Evolutionary conservation across 805 yeast genomes (phyloP), one percentile per base, ranked within the genome.

Genomic region (Hanseniaspora jakobsenii): DNA sequence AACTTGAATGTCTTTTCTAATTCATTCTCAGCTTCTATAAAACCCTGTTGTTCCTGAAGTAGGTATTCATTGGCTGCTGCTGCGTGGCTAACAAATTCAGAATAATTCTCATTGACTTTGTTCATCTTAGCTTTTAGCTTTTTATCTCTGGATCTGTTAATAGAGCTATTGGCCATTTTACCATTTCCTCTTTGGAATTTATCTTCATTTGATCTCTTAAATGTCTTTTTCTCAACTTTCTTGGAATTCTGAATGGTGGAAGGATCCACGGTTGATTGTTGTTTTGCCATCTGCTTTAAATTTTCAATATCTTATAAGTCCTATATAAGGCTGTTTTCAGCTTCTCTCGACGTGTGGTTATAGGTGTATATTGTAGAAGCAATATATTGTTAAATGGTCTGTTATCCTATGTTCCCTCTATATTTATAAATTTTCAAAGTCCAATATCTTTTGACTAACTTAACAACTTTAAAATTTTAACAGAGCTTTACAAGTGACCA

Each of bases 1-100:
- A 83, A 83, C 61, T 81, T 83, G 65, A 67, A 84, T 0, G 98
- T 91, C 60, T 76, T 78, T 63, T 91, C 99, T 87, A 89, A 78
- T 45, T 70, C 75, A n/a, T 79, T 79, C 55, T 91, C 98, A 5
- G 95, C 85, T 61, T 91, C 98, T 50, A 91, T 61, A 55, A 69
- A 81, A 36, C 99, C 99, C 4, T 70, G 73, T 23, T 81, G 79
- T 64, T 91, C 97, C 49, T 81, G 83, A 27, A 85, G 65, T 50
- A 91, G 69, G 55, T 85, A 71, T 54, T 91, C 96, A 0, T 96
- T 81, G 4, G 80, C 77, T 9, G 87, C 85, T 3, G 48, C 48
- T 2, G 95, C 95, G 8, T 85, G 72, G 51, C 71, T 67, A n/a
- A 82, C 73, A 1, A 95, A 93, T 48, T 78, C 81, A 50, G 75